Conservation (phyloP, 1,284 basidiomycete species). For the Gomphus bonarii region DNA sequence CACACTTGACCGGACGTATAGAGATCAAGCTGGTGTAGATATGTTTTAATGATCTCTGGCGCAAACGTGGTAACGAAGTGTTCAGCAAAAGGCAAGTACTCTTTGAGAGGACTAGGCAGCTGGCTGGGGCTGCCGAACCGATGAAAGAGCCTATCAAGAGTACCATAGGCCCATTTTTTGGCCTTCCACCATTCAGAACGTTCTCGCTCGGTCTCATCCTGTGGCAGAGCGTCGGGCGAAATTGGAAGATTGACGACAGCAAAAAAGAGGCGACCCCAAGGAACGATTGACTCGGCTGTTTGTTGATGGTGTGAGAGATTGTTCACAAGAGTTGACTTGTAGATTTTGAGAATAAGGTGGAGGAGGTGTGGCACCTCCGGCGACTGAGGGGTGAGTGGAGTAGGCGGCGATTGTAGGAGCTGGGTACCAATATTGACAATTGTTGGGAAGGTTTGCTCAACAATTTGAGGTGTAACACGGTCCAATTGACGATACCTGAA, state of each 20-base stretch:
- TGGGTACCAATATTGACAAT: slow-evolving; percentile 59
- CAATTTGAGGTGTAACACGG: slow-evolving; percentile 47
- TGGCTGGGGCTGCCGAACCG: slow-evolving; percentile 82
- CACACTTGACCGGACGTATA: slow-evolving; percentile 62
- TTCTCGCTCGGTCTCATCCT: slow-evolving; percentile 66
- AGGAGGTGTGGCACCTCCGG: slow-evolving; percentile 69
- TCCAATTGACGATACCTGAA: slow-evolving; percentile 55
- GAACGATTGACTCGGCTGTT: slow-evolving; percentile 59
- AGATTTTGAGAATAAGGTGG: slow-evolving; percentile 74
- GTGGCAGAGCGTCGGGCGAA: slow-evolving; percentile 54
- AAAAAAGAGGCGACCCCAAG: slow-evolving; percentile 80
- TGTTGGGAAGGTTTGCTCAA: slow-evolving; percentile 58
- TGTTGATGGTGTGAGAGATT: slow-evolving; percentile 68
- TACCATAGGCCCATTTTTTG: slow-evolving; percentile 83
- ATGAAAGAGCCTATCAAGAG: slow-evolving; percentile 66
- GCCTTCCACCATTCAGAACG: slow-evolving; percentile 77
- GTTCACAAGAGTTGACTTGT: slow-evolving; percentile 68
- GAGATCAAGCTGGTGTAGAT: slow-evolving; percentile 66
- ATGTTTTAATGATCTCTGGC: slow-evolving; percentile 74
- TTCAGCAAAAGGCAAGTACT: slow-evolving; percentile 62
- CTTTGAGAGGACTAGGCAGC: slow-evolving; percentile 60
- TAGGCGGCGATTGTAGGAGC: slow-evolving; percentile 37
- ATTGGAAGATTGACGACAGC: slow-evolving; percentile 60
- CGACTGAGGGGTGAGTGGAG: slow-evolving; percentile 42
- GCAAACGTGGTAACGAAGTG: slow-evolving; percentile 74